These are phyloP conservation scores for Myochromella boudieri DNA, from an alignment of 768 basidiomycete species.

Conservation along the genomic window DNA sequence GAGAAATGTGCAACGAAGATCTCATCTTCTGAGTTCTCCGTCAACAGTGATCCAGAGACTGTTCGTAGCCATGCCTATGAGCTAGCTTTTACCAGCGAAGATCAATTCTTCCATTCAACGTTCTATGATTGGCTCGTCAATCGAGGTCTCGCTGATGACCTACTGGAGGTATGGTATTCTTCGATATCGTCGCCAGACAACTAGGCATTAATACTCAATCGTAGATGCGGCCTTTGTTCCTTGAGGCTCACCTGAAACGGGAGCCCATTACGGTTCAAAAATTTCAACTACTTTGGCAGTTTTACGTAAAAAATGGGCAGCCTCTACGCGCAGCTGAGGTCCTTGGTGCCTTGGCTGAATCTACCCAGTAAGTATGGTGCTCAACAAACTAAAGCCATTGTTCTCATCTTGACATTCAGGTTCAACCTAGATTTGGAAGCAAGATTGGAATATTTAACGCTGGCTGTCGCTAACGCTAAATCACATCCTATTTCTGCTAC, in stretches of 20 bases:
- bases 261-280: constrained; percentile 81
- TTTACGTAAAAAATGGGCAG: constrained; percentile 90
- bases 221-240: constrained; percentile 82
- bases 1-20: constrained; percentile 42
- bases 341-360: constrained; percentile 79
- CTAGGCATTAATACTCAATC: no score
- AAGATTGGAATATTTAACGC: constrained; percentile 88
- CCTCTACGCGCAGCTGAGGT: constrained; percentile 88
- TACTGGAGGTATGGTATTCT: constrained; percentile 73
- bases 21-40: constrained; percentile 19
- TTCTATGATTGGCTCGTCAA: constrained; percentile 93
- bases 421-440: constrained; percentile 68
- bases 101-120: constrained; percentile 92
- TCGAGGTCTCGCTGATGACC: constrained; percentile 78
- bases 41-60: constrained; percentile 58
- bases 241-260: constrained; percentile 84
- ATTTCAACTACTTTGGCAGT: constrained; percentile 93
- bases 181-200: constrained; percentile 9
- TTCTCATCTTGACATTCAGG: constrained; percentile 35
- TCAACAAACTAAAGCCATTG: no score
- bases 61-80: constrained; percentile 86
- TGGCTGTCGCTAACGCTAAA: constrained; percentile 95
- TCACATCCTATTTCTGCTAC: constrained; percentile 82
- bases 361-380: constrained; percentile 69
- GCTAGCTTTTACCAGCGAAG: constrained; percentile 79